A percentile compares a stretch with the other conserved stretches of the same genome.
These are phyloP conservation scores for Hyphopichia buzzinii DNA, from an alignment of 1,139 yeast genomes.

Conservation along the genomic window DNA sequence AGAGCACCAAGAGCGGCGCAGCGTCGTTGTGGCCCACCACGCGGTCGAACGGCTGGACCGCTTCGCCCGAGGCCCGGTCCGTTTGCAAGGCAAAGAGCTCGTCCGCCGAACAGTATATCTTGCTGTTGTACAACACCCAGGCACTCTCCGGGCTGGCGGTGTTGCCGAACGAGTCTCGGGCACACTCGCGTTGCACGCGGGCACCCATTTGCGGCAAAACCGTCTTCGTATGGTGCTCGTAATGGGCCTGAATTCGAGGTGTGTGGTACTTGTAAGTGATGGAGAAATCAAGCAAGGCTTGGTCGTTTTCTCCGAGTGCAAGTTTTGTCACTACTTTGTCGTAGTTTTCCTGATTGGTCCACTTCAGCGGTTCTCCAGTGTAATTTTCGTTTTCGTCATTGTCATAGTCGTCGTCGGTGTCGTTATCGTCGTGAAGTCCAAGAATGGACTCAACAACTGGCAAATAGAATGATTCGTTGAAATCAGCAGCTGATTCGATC, in stretches of 20 bases:
- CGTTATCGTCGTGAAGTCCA: constrained; percentile 18
- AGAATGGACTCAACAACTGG: constrained; percentile 39
- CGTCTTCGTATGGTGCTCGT: constrained; percentile 42
- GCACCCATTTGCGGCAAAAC: constrained; percentile 21
- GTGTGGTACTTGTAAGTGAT: constrained; percentile 52
- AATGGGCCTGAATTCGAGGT: constrained; percentile 67
- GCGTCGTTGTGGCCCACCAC: constrained; percentile 46
- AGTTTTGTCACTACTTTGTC: too few species aligned
- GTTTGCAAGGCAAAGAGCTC: constrained; percentile 70
- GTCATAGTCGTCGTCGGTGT: constrained; percentile 24
- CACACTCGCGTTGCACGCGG: constrained; percentile 22
- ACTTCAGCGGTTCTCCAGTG: too few species aligned
- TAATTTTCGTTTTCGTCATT: constrained; percentile 17
- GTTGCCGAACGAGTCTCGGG: constrained; percentile 37
- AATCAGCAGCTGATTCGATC: constrained; percentile 54
- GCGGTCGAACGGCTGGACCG: constrained; percentile 53
- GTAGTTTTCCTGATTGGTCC: too few species aligned
- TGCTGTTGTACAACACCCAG: constrained; percentile 54
- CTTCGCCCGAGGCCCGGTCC: constrained; percentile 14
- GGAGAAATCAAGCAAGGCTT: constrained; percentile 44
- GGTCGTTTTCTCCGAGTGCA: too few species aligned
- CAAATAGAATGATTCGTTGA: constrained; percentile 48
- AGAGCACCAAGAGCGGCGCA: constrained; percentile 44
- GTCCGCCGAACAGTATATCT: constrained; percentile 60
- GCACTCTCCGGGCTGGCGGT: constrained; percentile 20